A percentile compares a stretch with the other conserved stretches of the same genome.
Conservation (phyloP, 352 stramenopile genomes). For the Globisporangium barbulae region DNA sequence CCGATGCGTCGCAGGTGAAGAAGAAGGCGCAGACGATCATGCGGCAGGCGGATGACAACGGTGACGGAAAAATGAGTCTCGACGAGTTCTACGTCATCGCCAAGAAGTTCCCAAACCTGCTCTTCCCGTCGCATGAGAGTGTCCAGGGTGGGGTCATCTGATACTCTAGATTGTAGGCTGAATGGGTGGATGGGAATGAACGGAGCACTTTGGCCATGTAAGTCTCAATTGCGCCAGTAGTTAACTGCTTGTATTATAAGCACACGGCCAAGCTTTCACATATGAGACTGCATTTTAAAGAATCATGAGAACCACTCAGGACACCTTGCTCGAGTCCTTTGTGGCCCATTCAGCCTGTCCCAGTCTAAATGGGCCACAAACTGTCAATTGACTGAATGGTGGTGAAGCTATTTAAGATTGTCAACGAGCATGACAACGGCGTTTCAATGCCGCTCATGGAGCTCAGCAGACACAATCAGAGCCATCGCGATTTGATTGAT, state of each 20-base stretch:
- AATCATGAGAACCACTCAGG: no score
- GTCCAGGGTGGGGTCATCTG: slow-evolving; percentile 6
- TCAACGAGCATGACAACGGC: neutral
- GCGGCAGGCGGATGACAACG: slow-evolving; percentile 77
- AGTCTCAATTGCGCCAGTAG: neutral
- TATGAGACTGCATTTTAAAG: no score
- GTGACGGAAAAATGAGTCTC: slow-evolving; percentile 70
- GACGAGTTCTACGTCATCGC: slow-evolving; percentile 86
- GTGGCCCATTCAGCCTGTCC: no score
- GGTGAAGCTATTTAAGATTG: neutral
- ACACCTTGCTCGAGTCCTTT: no score
- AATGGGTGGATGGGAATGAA: neutral
- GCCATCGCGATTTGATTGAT: neutral
- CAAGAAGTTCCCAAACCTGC: slow-evolving; percentile 90
- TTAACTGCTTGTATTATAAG: no score
- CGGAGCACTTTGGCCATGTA: neutral
- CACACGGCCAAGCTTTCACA: no score
- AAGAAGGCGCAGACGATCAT: slow-evolving; percentile 88
- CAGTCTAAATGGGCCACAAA: no score
- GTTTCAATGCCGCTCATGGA: neutral
- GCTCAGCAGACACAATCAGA: neutral
- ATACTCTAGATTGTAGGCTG: neutral
- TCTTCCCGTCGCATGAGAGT: slow-evolving; percentile 70
- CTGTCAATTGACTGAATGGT: no score
- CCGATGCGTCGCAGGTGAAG: slow-evolving; percentile 55